Evolutionary conservation across 106 monocot species (phyloP), one percentile per base, ranked within the genome.

Genomic region (Dioscorea alata): DNA sequence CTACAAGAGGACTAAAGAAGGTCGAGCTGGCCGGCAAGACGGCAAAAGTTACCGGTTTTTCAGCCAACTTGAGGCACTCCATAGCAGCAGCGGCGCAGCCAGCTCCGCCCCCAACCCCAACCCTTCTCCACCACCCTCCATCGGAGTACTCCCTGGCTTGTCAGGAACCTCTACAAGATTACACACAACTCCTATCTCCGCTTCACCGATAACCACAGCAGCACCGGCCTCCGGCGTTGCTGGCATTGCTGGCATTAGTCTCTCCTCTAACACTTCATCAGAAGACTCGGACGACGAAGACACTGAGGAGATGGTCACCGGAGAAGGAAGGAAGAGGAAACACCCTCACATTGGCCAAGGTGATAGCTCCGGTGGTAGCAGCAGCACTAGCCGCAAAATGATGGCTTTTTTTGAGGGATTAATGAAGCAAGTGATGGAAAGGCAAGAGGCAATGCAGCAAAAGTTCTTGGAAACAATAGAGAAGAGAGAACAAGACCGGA

Each of bases 11-110:
- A 92, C 88, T 56, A 92, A 92, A 61, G 92, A 92, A 34, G 85
- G 85, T 70, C 79, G 91, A 5, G 82, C 91, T 69, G 84, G 91
- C 64, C 82, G 91, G 28, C 87, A 87, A 59, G 91, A 92, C 65
- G 91, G 91, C 70, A 88, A 85, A 79, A 85, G 74, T 61, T 92
- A 92, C 83, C 88, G 88, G 42, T 92, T 92, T 73, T 92, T 92
- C 69, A 72, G 23, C 32, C 88, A 92, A 68, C 83, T 88, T 6
- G 92, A 92, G 67, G 92, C 92, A 16, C 92, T 92, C 51, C 75
- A 92, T 49, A 75, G 59, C 69, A 2, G 48, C 33, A 42, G 61
- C 58, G 19, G 57, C 60, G 35, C 71, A 14, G 4, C 13, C 73
- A 8, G 67, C 51, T 7, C 33, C 24, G 17, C 42, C 42, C 5